Conservation (phyloP, 2,329 filamentous ascomycete species). For the Beauveria australis region DNA sequence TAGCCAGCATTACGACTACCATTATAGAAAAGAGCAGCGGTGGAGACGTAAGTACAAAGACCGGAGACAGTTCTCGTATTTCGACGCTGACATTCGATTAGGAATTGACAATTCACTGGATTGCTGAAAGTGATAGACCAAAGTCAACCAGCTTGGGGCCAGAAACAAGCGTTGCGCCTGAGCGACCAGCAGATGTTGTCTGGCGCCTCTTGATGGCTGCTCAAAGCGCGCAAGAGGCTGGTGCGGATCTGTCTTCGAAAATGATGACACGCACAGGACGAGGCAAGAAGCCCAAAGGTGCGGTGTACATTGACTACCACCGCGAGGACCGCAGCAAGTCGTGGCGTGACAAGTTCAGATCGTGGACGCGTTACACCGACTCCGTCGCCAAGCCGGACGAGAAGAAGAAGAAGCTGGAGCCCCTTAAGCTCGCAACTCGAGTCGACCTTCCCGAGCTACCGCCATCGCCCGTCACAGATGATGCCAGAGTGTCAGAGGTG, state of each 20-base stretch:
- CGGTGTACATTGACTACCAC: constrained; percentile 18
- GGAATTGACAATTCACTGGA: constrained; percentile 34
- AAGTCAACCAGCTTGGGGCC: background rate
- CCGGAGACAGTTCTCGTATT: background rate
- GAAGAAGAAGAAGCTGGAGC: background rate
- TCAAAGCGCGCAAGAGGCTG: background rate
- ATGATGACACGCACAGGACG: constrained; percentile 14
- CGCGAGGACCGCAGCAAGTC: constrained; percentile 25
- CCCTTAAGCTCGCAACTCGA: background rate
- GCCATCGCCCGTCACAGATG: background rate
- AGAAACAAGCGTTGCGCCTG: constrained; percentile 18
- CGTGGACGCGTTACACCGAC: constrained; percentile 23
- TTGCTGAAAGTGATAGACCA: constrained; percentile 21
- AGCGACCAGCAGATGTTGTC: constrained; percentile 36
- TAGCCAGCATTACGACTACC: constrained; percentile 27
- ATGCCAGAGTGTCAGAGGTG: background rate
- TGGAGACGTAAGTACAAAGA: constrained; percentile 16
- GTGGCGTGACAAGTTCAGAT: constrained; percentile 26
- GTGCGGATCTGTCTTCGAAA: constrained; percentile 13
- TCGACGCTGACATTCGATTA: constrained; percentile 14
- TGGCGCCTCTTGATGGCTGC: constrained; percentile 34
- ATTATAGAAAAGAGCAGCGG: constrained; percentile 16
- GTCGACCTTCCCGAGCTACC: background rate
- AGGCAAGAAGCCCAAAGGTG: constrained; percentile 2
- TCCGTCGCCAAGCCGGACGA: constrained; percentile 13